These are phyloP conservation scores for Candida saitoana DNA, from an alignment of 805 yeast species.

Conservation along the genomic window DNA sequence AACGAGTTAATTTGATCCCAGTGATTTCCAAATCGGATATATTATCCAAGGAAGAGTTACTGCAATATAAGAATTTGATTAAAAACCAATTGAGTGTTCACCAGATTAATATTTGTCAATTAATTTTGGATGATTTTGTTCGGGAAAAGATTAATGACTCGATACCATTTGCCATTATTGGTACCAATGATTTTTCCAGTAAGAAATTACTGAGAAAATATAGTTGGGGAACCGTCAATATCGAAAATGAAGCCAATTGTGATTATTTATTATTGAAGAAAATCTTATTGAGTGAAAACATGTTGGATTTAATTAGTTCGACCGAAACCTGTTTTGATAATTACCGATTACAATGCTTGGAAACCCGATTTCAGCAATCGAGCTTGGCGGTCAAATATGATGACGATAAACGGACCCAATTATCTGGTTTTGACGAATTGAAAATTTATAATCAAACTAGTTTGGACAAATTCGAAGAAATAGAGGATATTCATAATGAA, in stretches of 20 bases:
- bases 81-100: slow-evolving; percentile 19
- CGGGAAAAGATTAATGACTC: slow-evolving; percentile 28
- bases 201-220: slow-evolving; percentile 64
- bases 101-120: slow-evolving; percentile 29
- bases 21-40: slow-evolving; percentile 37
- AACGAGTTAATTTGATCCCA: slow-evolving; percentile 36
- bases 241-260: slow-evolving; percentile 72
- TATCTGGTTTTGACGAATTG: slow-evolving; percentile 32
- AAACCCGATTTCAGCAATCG: slow-evolving; percentile 35
- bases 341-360: slow-evolving; percentile 58
- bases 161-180: slow-evolving; percentile 70
- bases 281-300: slow-evolving; percentile 60
- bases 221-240: slow-evolving; percentile 84
- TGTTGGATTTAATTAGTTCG: slow-evolving; percentile 73
- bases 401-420: slow-evolving; percentile 14
- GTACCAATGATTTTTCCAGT: slow-evolving; percentile 46
- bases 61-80: slow-evolving; percentile 22
- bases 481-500: slow-evolving; percentile 16
- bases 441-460: slow-evolving; percentile 34
- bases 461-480: slow-evolving; percentile 34
- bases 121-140: slow-evolving; percentile 25
- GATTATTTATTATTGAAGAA: slow-evolving; percentile 67
- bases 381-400: slow-evolving; percentile 21
- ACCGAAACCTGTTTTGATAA: slow-evolving; percentile 76
- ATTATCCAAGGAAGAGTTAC: slow-evolving; percentile 23